Conservation (phyloP, 768 basidiomycete genomes). For the Leccinum pellstonianum region DNA sequence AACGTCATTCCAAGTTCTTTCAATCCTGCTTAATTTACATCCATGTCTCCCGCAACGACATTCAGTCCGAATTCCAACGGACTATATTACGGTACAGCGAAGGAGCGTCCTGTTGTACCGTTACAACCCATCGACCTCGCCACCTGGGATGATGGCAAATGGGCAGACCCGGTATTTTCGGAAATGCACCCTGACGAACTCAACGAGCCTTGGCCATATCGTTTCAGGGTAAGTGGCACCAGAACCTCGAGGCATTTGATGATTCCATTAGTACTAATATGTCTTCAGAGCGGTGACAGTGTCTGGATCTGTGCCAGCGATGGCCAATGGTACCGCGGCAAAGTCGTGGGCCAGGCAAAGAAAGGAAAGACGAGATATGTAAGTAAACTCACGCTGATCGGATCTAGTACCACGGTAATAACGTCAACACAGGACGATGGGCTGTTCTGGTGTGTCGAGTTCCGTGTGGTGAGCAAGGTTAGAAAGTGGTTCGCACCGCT, state of each 20-base stretch:
- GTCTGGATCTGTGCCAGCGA: slow-evolving; percentile 55
- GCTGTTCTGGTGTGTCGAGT: slow-evolving; percentile 55
- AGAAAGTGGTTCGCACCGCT: slow-evolving; percentile 63
- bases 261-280: slow-evolving; percentile 2
- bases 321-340: slow-evolving; percentile 53
- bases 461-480: slow-evolving; percentile 37
- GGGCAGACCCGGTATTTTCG: slow-evolving; percentile 14
- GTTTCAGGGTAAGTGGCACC: slow-evolving; percentile 39
- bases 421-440: slow-evolving; percentile 42
- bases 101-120: neutral
- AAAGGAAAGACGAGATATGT: slow-evolving; percentile 49
- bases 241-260: neutral
- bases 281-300: slow-evolving; percentile 40
- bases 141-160: slow-evolving; percentile 27
- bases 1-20: neutral
- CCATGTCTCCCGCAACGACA: slow-evolving; percentile 7
- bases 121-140: slow-evolving; percentile 25
- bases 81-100: neutral
- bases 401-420: neutral
- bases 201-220: slow-evolving; percentile 52
- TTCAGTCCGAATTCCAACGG: slow-evolving; percentile 1
- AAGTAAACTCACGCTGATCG: slow-evolving; percentile 12
- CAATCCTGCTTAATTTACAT: neutral
- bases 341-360: slow-evolving; percentile 44
- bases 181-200: slow-evolving; percentile 40